Evolutionary conservation across 345 rosid genomes (phyloP), one percentile per base, ranked within the genome.

Genomic region (Populus tremula): DNA sequence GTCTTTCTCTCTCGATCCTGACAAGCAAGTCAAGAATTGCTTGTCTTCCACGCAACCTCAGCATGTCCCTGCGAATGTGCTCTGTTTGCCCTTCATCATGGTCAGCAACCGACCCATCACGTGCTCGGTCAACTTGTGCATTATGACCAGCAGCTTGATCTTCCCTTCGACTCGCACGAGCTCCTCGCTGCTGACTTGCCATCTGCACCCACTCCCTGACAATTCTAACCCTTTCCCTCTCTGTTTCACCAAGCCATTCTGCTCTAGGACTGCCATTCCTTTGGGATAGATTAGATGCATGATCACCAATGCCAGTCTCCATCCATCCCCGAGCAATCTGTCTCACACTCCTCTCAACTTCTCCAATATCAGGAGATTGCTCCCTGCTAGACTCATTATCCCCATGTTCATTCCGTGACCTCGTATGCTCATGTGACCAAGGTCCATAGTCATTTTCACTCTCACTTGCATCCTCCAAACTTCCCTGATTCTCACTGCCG

Each of bases 161-260:
- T 72, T 87, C 98, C 84, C 93, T 88, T 73, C 75, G 85, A n/a
- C 85, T 87, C 69, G 87, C 85, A 73, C 89, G 91, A 50, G 86
- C 67, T 39, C 91, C 97, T 80, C 93, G 92, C 84, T 92, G 97
- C 80, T 94, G 99, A 87, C 93, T 96, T 62, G 97, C 87, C 98
- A 87, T 89, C 85, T 94, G 98, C 87, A 94, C 92, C 99, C 94
- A 90, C 83, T 96, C 97, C 84, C 98, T 88, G 68, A 94, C 95
- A 88, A 91, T 85, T 86, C 99, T 92, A 78, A 94, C 99, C 84
- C 99, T 92, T 84, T 94, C 98, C 0, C 99, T 92, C 84, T 96
- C 99, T 35, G 90, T 94, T 87, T 96, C 98, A 71, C 97, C 99
- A 76, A 96, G 92, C 97, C 94, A 96, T 78, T 96, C 99, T 20